Evolutionary conservation across 148 eudicot species (phyloP).

Genomic region (Vaccinium darrowii): DNA sequence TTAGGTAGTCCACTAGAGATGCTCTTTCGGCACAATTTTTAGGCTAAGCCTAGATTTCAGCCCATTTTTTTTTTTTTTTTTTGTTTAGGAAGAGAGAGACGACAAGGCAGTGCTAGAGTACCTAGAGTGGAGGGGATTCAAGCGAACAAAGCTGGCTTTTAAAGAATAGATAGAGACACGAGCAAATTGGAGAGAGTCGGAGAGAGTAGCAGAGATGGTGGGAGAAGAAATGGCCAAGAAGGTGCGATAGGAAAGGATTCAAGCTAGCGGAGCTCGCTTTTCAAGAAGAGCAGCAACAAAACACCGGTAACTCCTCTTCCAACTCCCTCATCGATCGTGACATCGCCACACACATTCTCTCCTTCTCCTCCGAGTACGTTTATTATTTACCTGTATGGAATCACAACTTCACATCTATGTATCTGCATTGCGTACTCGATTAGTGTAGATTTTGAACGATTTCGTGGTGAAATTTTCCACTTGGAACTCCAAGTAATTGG

Average conservation of each 20-base stretch:
- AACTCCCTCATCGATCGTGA: conserved; percentile 58
- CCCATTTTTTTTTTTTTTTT: too few relatives aligned
- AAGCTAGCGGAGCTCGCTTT: conserved; percentile 72
- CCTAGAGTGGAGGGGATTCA: too few relatives aligned
- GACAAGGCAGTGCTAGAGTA: too few relatives aligned
- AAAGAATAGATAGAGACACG: not conserved
- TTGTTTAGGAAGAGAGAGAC: too few relatives aligned
- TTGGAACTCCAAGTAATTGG: not conserved
- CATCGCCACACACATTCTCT: conserved; percentile 58
- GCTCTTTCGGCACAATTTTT: too few relatives aligned
- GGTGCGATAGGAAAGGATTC: conserved; percentile 83
- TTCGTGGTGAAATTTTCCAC: not conserved
- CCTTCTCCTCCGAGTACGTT: conserved; percentile 52
- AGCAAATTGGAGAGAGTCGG: not conserved
- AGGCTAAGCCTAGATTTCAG: too few relatives aligned
- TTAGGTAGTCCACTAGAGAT: too few relatives aligned
- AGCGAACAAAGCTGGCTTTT: too few relatives aligned
- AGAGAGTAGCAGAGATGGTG: conserved; percentile 43
- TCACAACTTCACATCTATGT: not conserved
- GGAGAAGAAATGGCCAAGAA: conserved; percentile 77
- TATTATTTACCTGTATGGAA: not conserved
- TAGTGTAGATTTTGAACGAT: not conserved
- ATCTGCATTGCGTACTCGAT: not conserved
- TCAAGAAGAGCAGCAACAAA: conserved; percentile 67
- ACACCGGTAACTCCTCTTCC: conserved; percentile 40